Evolutionary conservation across 2,329 filamentous ascomycete species (phyloP).

Genomic region (Tympanopsis confertula): DNA sequence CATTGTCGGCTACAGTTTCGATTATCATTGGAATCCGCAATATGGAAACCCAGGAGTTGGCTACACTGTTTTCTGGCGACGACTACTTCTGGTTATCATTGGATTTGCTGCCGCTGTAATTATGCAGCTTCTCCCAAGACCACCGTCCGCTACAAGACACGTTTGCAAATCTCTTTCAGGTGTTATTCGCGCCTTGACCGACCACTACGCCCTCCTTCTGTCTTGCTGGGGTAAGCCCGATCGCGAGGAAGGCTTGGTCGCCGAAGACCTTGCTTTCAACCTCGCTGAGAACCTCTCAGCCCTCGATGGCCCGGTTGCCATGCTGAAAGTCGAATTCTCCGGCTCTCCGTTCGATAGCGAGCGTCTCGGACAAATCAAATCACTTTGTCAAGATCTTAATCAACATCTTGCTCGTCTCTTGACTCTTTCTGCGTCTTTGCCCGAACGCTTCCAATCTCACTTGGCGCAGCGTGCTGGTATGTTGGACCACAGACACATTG

Average conservation of each 20-base stretch:
- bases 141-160: constrained; percentile 31
- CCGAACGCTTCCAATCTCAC: constrained; percentile 24
- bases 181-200: constrained; percentile 25
- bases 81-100: constrained; percentile 28
- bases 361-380: constrained; percentile 16
- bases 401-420: constrained; percentile 21
- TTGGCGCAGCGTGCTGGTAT: constrained; percentile 24
- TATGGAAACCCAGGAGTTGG: constrained; percentile 34
- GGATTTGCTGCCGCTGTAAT: constrained; percentile 28
- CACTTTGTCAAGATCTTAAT: constrained; percentile 17
- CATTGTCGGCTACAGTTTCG: constrained; percentile 33
- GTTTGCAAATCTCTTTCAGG: constrained; percentile 31
- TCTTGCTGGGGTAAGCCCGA: constrained; percentile 25
- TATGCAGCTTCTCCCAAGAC: constrained; percentile 32
- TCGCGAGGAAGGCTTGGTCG: constrained; percentile 11
- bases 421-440: constrained; percentile 16
- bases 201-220: constrained; percentile 35
- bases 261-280: constrained; percentile 14
- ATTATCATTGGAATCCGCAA: constrained; percentile 18
- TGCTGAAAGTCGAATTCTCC: constrained; percentile 23
- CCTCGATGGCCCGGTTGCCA: constrained; percentile 18
- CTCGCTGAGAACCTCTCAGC: constrained; percentile 16
- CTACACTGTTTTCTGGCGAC: constrained; percentile 34
- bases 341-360: constrained; percentile 21
- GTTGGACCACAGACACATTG: constrained; percentile 28